Evolutionary conservation across 768 basidiomycete species (phyloP), one percentile per base, ranked within the genome.

Genomic region (Trametes sanguinea): DNA sequence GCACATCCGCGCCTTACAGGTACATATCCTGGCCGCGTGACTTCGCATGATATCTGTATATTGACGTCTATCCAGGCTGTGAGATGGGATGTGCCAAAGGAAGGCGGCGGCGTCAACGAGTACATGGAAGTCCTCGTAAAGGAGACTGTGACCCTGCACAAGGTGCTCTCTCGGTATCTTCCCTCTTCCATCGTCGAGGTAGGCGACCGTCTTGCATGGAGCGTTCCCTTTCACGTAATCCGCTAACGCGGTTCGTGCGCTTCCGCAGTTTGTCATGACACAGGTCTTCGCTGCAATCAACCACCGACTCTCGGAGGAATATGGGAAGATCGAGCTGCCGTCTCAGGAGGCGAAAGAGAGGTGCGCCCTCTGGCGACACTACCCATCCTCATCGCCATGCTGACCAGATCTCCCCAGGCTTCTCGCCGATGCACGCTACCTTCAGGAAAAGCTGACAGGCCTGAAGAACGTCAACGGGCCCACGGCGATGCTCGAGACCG

Each of bases 271-370:
- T 73, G 94, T 99, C 71, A 95, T 98, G 92, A 85, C 87, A 39
- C 93, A 98, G 72, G 97, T 98, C 13, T 89, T 98, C 63, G 91
- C 91, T 17, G 88, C 93, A 13, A 95, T 98, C 75, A 94, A 94
- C 74, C 88, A 93, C 76, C 86, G 92, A 39, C 79, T 99, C 22
- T 88, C 88, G 42, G 93, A 95, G 69, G 94, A 95, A 72, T 96
- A 89, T 74, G 80, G 80, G 54, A 85, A 82, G 70, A 86, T 97
- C 57, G 92, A 95, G 66, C 78, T 98, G 33, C 92, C 88, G 55
- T 85, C 83, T 69, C 85, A 85, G 61, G 91, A 89, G 62, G 94
- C 92, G 27, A 97, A 96, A 77, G 83, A 86, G 60, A 86, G 94
- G 94, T 93, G 67, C 63, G 83, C 29, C 33, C 46, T 40, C 51